Percentiles rank a stretch among this genome's conserved stretches.
These are phyloP conservation scores for Candida odintsovae DNA, from an alignment of 805 yeast genomes.

Conservation along the genomic window DNA sequence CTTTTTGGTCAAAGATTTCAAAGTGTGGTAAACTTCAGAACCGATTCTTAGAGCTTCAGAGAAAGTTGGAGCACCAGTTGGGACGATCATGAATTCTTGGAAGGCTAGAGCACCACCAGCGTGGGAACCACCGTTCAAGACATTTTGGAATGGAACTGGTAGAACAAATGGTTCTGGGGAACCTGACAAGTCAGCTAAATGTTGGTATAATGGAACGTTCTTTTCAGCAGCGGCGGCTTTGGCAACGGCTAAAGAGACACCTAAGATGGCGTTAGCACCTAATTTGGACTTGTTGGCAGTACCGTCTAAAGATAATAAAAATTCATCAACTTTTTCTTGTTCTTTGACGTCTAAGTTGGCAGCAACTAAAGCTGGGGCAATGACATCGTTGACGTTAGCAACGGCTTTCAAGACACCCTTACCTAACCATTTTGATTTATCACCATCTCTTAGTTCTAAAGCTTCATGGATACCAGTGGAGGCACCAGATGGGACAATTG, in stretches of 20 bases:
- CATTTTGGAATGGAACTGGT: constrained; percentile 99
- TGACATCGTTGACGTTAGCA: constrained; percentile 87
- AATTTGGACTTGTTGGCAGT: constrained; percentile 95
- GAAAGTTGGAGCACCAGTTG: constrained; percentile 85
- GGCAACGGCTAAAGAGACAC: constrained; percentile 96
- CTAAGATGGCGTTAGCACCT: constrained; percentile 98
- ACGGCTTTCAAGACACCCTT: constrained; percentile 98
- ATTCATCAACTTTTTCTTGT: constrained; percentile 83
- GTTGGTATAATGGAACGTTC: constrained; percentile 88
- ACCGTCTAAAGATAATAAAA: constrained; percentile 85
- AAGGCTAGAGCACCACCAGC: constrained; percentile 99
- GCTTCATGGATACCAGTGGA: constrained; percentile 99
- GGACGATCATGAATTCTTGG: constrained; percentile 99
- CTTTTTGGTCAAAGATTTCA: constrained; percentile 90
- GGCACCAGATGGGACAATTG: constrained; percentile 99
- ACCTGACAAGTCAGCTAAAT: constrained; percentile 71
- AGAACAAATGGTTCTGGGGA: constrained; percentile 81
- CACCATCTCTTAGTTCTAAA: constrained; percentile 96
- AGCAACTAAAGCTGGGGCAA: constrained; percentile 89
- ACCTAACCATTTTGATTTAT: constrained; percentile 96
- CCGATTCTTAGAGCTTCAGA: constrained; percentile 96
- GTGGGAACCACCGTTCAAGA: constrained; percentile 98
- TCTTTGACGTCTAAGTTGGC: constrained; percentile 78
- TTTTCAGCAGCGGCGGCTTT: constrained; percentile 98
- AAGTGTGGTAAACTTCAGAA: constrained; percentile 95